A percentile compares a stretch with the other conserved stretches of the same genome.
Conservation (phyloP, 257 asterid species). For the Oldenlandia corymbosa region DNA sequence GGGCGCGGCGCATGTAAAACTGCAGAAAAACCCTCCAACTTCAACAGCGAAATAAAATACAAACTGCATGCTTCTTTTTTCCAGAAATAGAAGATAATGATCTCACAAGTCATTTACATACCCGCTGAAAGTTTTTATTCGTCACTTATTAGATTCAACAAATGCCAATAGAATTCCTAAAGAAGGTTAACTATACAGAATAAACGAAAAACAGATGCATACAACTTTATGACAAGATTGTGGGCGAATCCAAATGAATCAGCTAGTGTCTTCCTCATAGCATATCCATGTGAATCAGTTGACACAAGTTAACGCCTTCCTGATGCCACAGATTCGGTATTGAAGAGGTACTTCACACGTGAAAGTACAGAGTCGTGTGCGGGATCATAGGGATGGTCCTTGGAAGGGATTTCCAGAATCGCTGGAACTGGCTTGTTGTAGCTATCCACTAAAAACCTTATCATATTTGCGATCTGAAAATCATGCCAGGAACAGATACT, state of each 20-base stretch:
- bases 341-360: conserved; percentile 70
- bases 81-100: no score
- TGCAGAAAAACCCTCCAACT: no score
- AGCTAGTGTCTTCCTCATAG: neutral
- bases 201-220: neutral
- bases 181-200: no score
- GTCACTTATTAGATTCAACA: no score
- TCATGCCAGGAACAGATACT: neutral
- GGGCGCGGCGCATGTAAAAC: no score
- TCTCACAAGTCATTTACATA: no score
- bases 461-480: conserved; percentile 77
- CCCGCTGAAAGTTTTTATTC: no score
- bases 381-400: conserved; percentile 93
- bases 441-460: conserved; percentile 81
- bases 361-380: conserved; percentile 88
- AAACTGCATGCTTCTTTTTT: no score
- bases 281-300: neutral
- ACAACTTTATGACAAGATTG: no score
- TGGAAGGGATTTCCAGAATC: conserved; percentile 88
- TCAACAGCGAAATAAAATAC: no score
- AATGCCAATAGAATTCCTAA: no score
- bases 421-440: conserved; percentile 90
- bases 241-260: neutral
- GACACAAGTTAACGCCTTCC: conserved; percentile 68
- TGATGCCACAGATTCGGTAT: conserved; percentile 59